Evolutionary conservation across 2,329 filamentous ascomycete genomes (phyloP).

Genomic region (Tolypocladium amazonense): DNA sequence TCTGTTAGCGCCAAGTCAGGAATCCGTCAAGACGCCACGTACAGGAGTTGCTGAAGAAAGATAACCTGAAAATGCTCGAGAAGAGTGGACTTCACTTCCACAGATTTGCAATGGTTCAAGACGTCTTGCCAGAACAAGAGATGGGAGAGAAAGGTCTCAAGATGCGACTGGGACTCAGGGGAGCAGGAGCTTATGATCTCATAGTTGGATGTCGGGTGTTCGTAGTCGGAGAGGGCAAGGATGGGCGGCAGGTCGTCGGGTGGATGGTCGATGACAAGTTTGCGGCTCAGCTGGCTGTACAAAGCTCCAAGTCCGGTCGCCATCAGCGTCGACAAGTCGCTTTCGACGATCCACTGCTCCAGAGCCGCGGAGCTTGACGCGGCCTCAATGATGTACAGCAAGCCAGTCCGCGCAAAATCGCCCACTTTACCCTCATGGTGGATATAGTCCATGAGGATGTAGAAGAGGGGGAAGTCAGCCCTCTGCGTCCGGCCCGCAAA

Average conservation of each 20-base stretch:
- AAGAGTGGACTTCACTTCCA: constrained; percentile 84
- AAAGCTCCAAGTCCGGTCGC: constrained; percentile 82
- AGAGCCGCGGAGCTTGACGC: constrained; percentile 72
- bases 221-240: constrained; percentile 80
- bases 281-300: constrained; percentile 57
- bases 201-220: constrained; percentile 57
- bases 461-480: constrained; percentile 92
- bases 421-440: constrained; percentile 91
- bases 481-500: constrained; percentile 81
- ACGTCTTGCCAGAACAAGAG: constrained; percentile 98
- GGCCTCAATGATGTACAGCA: constrained; percentile 92
- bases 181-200: constrained; percentile 67
- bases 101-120: constrained; percentile 84
- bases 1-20: too few relatives aligned
- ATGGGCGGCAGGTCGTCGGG: constrained; percentile 69
- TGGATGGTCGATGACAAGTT: constrained; percentile 73
- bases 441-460: constrained; percentile 91
- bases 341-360: constrained; percentile 95
- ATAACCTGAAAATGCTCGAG: constrained; percentile 96
- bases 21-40: constrained; percentile 20
- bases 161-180: constrained; percentile 68
- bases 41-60: constrained; percentile 90
- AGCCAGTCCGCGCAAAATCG: constrained; percentile 87
- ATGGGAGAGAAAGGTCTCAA: constrained; percentile 90
- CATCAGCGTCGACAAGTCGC: constrained; percentile 93